Conservation (phyloP, 2,329 filamentous ascomycete genomes). For the Colletotrichum horii region DNA sequence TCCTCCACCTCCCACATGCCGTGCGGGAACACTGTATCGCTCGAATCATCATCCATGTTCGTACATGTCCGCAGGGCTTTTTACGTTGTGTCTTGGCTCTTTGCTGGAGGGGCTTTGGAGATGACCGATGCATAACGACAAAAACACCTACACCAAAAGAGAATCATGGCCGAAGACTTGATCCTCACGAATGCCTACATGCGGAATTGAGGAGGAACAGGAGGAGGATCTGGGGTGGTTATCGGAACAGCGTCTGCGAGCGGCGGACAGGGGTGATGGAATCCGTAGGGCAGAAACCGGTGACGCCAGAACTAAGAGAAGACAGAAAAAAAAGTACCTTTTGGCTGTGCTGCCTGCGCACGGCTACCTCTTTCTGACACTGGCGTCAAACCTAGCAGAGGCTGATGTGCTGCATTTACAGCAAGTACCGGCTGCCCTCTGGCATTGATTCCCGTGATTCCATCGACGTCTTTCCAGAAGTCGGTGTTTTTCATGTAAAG, state of each 20-base stretch:
- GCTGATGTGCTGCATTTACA: not conserved
- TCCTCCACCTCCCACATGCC: conserved; percentile 2
- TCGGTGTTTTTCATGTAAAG: not conserved
- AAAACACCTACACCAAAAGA: not conserved
- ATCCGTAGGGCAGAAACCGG: not conserved
- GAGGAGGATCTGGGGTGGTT: not conserved
- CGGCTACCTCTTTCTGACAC: conserved; percentile 18
- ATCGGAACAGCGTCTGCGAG: not conserved
- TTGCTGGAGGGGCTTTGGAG: not conserved
- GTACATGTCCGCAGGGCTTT: conserved; percentile 2
- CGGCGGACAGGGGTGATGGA: not conserved
- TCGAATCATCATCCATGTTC: conserved; percentile 14
- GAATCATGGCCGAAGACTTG: not conserved
- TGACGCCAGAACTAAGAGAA: not conserved
- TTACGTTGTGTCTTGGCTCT: not conserved
- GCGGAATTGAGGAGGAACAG: not conserved
- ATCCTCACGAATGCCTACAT: not conserved
- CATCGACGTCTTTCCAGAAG: not conserved
- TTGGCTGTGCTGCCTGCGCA: conserved; percentile 8
- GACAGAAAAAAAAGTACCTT: not conserved
- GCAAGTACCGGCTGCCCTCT: not conserved
- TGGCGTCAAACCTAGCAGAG: conserved; percentile 12
- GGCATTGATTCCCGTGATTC: not conserved
- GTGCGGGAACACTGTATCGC: not conserved
- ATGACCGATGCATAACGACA: not conserved